Evolutionary conservation across 345 rosid genomes (phyloP).

Genomic region (Acer yangbiense): DNA sequence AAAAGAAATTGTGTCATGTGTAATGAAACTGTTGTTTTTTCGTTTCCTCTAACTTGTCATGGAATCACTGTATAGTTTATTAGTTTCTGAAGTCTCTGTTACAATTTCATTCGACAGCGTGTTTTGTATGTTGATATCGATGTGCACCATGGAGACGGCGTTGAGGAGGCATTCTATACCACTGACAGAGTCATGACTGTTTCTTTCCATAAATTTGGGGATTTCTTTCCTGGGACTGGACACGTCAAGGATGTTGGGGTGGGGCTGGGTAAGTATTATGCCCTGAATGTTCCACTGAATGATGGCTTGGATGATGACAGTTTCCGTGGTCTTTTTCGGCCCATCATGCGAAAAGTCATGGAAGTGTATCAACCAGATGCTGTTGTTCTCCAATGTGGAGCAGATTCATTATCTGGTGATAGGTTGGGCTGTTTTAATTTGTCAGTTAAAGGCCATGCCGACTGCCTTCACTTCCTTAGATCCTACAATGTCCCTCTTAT

Average conservation of each 20-base stretch:
- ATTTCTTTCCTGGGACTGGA: slow-evolving; percentile 96
- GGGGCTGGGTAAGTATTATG: slow-evolving; percentile 74
- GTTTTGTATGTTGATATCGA: slow-evolving; percentile 93
- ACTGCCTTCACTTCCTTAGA: slow-evolving; percentile 87
- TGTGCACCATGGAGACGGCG: slow-evolving; percentile 99
- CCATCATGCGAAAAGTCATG: slow-evolving; percentile 89
- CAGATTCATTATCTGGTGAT: slow-evolving; percentile 97
- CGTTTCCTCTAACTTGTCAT: not conserved
- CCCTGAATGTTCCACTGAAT: slow-evolving; percentile 90
- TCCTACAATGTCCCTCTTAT: slow-evolving; percentile 91
- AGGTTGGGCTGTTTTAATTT: slow-evolving; percentile 94
- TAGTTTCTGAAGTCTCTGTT: slow-evolving; percentile 20
- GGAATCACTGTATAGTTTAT: not conserved
- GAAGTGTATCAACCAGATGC: slow-evolving; percentile 98
- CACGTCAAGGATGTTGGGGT: slow-evolving; percentile 80
- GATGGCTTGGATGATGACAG: slow-evolving; percentile 90
- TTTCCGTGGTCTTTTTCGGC: slow-evolving; percentile 80
- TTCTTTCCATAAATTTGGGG: slow-evolving; percentile 96
- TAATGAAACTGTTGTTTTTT: not conserved
- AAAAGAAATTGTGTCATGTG: not conserved
- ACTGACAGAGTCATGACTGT: slow-evolving; percentile 99
- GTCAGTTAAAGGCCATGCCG: slow-evolving; percentile 98
- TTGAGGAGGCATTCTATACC: slow-evolving; percentile 96
- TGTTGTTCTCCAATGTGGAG: slow-evolving; percentile 98
- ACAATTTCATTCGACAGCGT: slow-evolving; percentile 57